A percentile compares a stretch with the other conserved stretches of the same genome.
These are phyloP conservation scores for Aegilops umbellulata DNA, from an alignment of 176 grass and related monocot genomes.

Conservation along the genomic window DNA sequence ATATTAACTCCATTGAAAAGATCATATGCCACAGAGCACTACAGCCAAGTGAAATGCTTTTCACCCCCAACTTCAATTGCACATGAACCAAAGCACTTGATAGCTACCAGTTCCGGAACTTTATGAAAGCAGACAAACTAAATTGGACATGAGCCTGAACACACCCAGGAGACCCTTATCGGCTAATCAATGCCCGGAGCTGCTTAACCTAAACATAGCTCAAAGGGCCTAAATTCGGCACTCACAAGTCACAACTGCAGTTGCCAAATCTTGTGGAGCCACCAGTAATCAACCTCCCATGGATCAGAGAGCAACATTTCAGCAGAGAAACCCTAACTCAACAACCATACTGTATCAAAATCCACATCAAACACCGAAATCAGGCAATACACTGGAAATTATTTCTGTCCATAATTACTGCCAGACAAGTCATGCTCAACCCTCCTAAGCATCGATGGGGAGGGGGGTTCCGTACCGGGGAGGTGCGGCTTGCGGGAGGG, in stretches of 20 bases:
- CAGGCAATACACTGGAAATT: background rate
- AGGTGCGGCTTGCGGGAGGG: slow-evolving; percentile 70
- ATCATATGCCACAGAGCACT: background rate
- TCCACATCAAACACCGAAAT: background rate
- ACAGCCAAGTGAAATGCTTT: background rate
- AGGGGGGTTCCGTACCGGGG: slow-evolving; percentile 33
- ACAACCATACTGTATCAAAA: background rate
- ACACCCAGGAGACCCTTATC: background rate
- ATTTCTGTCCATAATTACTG: background rate
- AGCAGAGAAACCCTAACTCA: slow-evolving; percentile 1
- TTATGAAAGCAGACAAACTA: background rate
- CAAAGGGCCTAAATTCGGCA: background rate
- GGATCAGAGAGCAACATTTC: background rate
- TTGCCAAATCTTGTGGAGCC: background rate
- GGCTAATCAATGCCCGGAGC: background rate
- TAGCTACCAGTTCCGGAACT: background rate
- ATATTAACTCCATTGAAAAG: too few species aligned
- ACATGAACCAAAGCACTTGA: background rate
- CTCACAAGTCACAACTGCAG: too few species aligned
- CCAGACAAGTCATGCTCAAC: background rate
- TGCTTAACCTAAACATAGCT: background rate
- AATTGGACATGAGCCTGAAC: background rate
- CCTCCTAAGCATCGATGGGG: background rate
- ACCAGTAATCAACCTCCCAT: background rate
- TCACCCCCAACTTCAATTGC: background rate